Evolutionary conservation across 768 basidiomycete species (phyloP).

Genomic region (Russula lepida): DNA sequence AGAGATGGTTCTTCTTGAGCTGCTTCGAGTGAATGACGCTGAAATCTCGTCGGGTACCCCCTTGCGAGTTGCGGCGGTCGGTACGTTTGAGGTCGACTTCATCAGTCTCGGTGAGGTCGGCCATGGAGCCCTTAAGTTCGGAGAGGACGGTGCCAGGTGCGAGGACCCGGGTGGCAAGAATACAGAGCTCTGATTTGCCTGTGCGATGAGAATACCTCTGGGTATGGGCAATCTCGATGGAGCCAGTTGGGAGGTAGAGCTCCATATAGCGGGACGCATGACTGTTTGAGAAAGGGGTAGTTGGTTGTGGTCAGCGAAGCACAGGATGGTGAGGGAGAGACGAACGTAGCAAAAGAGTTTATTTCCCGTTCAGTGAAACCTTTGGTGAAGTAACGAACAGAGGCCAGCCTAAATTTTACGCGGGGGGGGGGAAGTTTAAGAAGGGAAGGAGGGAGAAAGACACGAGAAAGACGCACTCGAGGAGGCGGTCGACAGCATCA

Average conservation of each 20-base stretch:
- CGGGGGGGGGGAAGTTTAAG: neutral
- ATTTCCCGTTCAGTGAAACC: conserved; percentile 75
- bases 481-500: conserved; percentile 69
- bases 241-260: conserved; percentile 73
- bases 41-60: conserved; percentile 69
- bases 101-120: conserved; percentile 76
- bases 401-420: conserved; percentile 43
- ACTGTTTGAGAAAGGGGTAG: conserved; percentile 34
- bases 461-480: conserved; percentile 46
- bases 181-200: conserved; percentile 84
- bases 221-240: conserved; percentile 83
- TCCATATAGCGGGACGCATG: conserved; percentile 87
- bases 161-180: conserved; percentile 69
- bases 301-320: conserved; percentile 22
- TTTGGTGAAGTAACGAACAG: conserved; percentile 73
- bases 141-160: conserved; percentile 63
- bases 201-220: conserved; percentile 81
- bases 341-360: conserved; percentile 89
- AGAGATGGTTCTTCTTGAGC: conserved; percentile 87
- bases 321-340: conserved; percentile 27
- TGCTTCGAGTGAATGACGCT: conserved; percentile 88
- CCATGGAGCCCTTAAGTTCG: conserved; percentile 89
- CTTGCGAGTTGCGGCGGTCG: conserved; percentile 53
- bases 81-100: conserved; percentile 82
- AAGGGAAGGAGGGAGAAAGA: conserved; percentile 23